Base-by-base conservation (phyloP, 495 filamentous ascomycete genomes). In the Lentithecium fluviatile region DNA sequence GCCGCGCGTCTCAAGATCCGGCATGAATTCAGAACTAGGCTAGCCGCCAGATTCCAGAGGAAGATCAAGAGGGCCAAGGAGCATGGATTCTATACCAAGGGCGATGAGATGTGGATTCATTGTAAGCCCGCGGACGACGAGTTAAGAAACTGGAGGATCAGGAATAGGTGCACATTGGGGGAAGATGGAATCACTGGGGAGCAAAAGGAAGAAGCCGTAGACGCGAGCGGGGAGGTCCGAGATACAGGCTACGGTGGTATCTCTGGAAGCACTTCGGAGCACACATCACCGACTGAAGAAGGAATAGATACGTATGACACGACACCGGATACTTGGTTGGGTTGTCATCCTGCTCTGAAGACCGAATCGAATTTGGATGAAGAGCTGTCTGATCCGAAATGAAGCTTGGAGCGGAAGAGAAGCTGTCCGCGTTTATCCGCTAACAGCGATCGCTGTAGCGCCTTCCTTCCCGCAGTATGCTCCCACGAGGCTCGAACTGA, bases 91-190 rank as follows among this genome's bases (percentile, higher is more conserved):
- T 62, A 57, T 50, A 74, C 70, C 10, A 57, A 74, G 26, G 56
- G 74, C 20, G 74, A 75, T 26, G 80, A 82, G 60, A 69, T 81
- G 23, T 81, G 76, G 77, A 78, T 78, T 69, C 80, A 80, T 68
- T 65, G 77, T 67, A 79, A 79, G 58, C 78, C 75, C 52, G 75
- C 80, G 38, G 79, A 79, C 69, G 71, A 74, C 62, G 60, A 69
- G n/a, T 69, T 76, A 29, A 78, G 77, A 62, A 71, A 72, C 25
- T 76, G 77, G 60, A 70, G 37, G 19, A 20, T 24, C 6, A 46
- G 20, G 25, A 23, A 32, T 25, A 40, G 37, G 11, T 15, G 15
- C 17, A 47, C 40, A 6, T 8, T 8, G 34, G 21, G 32, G 3
- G 38, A 51, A 52, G 47, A 17, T 26, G 8, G 6, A 6, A 15